Percentiles rank a stretch among this genome's conserved stretches.
Evolutionary conservation across 805 yeast species (phyloP).

Genomic region (Candida insectorum): DNA sequence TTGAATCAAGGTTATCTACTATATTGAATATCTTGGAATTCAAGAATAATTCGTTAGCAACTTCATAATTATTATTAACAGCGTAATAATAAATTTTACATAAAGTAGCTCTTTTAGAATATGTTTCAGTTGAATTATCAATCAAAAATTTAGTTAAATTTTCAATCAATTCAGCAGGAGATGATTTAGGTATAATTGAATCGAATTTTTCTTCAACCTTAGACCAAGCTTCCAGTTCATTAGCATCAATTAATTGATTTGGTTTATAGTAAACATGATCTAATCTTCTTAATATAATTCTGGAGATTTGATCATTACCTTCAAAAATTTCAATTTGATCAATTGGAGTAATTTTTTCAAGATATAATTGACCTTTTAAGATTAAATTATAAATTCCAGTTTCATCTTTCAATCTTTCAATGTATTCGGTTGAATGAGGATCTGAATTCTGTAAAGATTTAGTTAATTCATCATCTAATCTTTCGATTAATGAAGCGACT

Average conservation of each 20-base stretch:
- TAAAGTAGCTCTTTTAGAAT: slow-evolving; percentile 80
- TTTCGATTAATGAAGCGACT: slow-evolving; percentile 80
- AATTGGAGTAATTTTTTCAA: slow-evolving; percentile 57
- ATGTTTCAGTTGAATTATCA: slow-evolving; percentile 60
- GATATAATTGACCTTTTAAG: slow-evolving; percentile 81
- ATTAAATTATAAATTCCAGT: slow-evolving; percentile 68
- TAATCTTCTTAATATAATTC: slow-evolving; percentile 78
- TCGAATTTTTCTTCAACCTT: slow-evolving; percentile 31
- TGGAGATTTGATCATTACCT: slow-evolving; percentile 55
- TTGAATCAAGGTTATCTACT: slow-evolving; percentile 80
- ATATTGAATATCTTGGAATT: slow-evolving; percentile 80
- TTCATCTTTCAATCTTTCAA: slow-evolving; percentile 88
- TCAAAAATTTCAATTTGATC: slow-evolving; percentile 26
- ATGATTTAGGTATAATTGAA: slow-evolving; percentile 29
- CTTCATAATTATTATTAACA: slow-evolving; percentile 74
- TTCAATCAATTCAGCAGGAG: slow-evolving; percentile 53
- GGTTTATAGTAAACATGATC: slow-evolving; percentile 95
- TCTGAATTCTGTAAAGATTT: slow-evolving; percentile 84
- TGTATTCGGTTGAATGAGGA: slow-evolving; percentile 92
- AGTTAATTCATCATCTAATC: slow-evolving; percentile 92
- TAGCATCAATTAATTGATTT: slow-evolving; percentile 59
- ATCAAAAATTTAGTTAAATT: slow-evolving; percentile 57
- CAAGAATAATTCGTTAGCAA: slow-evolving; percentile 85
- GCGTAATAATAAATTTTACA: slow-evolving; percentile 89
- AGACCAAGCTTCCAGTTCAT: slow-evolving; percentile 78